Evolutionary conservation across 1,139 yeast genomes (phyloP).

Genomic region (Groenewaldozyma sp.): DNA sequence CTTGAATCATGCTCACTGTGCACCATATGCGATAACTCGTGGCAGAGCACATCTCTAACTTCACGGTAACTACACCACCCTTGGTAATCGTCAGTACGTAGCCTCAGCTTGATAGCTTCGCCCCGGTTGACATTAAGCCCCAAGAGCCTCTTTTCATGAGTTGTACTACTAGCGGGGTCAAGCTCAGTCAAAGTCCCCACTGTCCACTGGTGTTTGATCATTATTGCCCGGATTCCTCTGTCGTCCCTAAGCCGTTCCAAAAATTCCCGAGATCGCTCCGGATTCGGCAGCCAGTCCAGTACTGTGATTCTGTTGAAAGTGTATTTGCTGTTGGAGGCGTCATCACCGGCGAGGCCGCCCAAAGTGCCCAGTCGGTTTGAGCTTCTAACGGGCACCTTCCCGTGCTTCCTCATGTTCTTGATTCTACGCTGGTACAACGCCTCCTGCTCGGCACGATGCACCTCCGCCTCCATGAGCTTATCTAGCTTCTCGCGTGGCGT

Average conservation of each 20-base stretch:
- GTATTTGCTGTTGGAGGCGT: conserved; percentile 14
- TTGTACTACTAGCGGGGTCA: conserved; percentile 33
- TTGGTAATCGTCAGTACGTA: conserved; percentile 33
- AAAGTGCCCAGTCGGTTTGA: background rate
- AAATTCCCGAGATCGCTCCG: conserved; percentile 24
- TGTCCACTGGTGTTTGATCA: conserved; percentile 29
- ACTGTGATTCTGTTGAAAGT: conserved; percentile 30
- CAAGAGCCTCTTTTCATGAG: conserved; percentile 22
- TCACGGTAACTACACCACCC: conserved; percentile 32
- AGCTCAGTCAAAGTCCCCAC: conserved; percentile 33
- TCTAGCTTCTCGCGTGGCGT: conserved; percentile 19
- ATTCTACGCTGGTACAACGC: conserved; percentile 12
- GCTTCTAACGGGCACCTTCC: conserved; percentile 10
- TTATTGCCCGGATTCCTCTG: conserved; percentile 29
- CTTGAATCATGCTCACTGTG: conserved; percentile 29
- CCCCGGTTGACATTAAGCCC: conserved; percentile 33
- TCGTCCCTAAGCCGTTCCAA: conserved; percentile 29
- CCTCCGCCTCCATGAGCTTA: conserved; percentile 23
- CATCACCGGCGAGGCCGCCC: background rate
- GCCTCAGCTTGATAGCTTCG: conserved; percentile 30
- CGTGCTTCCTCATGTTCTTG: conserved; percentile 11
- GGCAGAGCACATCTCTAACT: conserved; percentile 31
- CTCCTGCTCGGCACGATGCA: conserved; percentile 17
- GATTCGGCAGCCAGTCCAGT: conserved; percentile 27
- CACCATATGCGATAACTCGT: conserved; percentile 34